Evolutionary conservation across 306 rosid species (phyloP).

Genomic region (Ceratonia siliqua): DNA sequence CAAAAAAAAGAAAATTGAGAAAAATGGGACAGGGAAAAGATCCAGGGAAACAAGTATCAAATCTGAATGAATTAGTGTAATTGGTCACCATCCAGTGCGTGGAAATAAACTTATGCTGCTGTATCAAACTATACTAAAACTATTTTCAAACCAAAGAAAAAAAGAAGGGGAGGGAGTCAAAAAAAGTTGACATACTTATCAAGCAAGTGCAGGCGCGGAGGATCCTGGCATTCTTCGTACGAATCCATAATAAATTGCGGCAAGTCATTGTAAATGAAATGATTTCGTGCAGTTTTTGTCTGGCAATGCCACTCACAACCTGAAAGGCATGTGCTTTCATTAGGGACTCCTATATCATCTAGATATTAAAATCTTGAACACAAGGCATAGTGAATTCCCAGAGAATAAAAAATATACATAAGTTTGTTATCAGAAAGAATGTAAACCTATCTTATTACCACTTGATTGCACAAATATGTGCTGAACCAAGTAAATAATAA

Average conservation of each 20-base stretch:
- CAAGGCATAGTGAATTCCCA: not conserved
- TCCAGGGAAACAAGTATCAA: not conserved
- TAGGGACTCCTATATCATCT: conserved; percentile 22
- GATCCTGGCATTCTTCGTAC: conserved; percentile 88
- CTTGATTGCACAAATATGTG: not conserved
- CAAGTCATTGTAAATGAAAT: conserved; percentile 84
- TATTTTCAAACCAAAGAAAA: conserved; percentile 22
- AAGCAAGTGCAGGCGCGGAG: conserved; percentile 81
- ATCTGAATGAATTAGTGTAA: conserved; percentile 7
- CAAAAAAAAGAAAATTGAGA: not conserved
- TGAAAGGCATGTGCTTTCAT: conserved; percentile 61
- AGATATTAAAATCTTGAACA: conserved; percentile 22
- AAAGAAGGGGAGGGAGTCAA: conserved; percentile 16
- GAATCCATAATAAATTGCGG: conserved; percentile 93
- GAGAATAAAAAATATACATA: not conserved
- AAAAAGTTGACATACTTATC: conserved; percentile 67
- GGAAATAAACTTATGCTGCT: not conserved
- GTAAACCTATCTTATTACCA: not conserved
- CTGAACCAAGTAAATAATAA: not conserved
- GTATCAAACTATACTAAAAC: conserved; percentile 4
- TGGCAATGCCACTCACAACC: conserved; percentile 96
- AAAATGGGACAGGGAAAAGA: not conserved
- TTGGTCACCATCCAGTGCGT: not conserved
- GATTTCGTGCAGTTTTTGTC: conserved; percentile 65
- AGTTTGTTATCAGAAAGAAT: not conserved